These are phyloP conservation scores for Metarhizium anisopliae DNA, from an alignment of 2,329 filamentous ascomycete genomes.

Conservation along the genomic window DNA sequence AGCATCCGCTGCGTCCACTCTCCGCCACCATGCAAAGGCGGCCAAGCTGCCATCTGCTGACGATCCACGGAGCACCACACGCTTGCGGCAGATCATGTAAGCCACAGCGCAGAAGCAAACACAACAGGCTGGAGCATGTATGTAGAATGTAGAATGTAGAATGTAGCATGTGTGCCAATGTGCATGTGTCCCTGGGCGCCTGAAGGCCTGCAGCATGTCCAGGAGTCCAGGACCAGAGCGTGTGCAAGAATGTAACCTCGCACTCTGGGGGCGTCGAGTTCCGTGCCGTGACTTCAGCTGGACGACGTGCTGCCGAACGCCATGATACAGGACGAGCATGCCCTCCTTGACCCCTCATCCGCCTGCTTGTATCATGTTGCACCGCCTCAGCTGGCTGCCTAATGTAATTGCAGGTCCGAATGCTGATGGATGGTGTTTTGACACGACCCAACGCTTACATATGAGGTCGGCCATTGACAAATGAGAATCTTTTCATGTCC, in stretches of 20 bases:
- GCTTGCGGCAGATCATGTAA: not conserved
- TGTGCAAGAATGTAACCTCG: constrained; percentile 1
- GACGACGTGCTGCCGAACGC: not conserved
- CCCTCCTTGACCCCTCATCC: not conserved
- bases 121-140: not conserved
- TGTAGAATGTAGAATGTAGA: too few relatives aligned
- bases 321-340: not conserved
- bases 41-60: constrained; percentile 7
- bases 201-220: constrained; percentile 9
- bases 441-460: not conserved
- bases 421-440: not conserved
- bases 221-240: not conserved
- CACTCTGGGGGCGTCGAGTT: not conserved
- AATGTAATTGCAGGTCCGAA: not conserved
- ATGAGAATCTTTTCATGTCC: not conserved
- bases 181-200: constrained; percentile 12
- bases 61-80: not conserved
- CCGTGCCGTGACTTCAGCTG: not conserved
- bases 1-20: not conserved
- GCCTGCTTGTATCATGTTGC: not conserved
- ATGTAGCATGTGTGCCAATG: too few relatives aligned
- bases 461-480: not conserved
- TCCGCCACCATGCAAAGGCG: constrained; percentile 2
- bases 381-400: not conserved
- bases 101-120: not conserved